Evolutionary conservation across 2,329 filamentous ascomycete genomes (phyloP).

Genomic region (Colletotrichum sp.): DNA sequence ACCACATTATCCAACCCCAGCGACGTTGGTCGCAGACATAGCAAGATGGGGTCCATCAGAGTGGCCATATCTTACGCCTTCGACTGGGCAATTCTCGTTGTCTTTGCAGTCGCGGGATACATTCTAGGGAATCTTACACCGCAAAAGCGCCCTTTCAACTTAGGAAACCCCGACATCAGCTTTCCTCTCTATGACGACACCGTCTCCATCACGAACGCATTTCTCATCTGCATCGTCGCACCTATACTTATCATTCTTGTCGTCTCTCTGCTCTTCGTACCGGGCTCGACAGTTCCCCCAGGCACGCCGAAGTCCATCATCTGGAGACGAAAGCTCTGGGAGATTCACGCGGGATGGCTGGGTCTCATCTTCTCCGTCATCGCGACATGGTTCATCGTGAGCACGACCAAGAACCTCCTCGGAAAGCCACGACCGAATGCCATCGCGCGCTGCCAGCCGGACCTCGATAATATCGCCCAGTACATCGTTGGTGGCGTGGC

Average conservation of each 20-base stretch:
- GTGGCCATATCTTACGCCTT: constrained; percentile 63
- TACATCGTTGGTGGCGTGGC: constrained; percentile 63
- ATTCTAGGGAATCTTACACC: constrained; percentile 58
- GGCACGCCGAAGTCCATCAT: constrained; percentile 61
- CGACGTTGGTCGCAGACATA: background rate
- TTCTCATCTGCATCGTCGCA: constrained; percentile 40
- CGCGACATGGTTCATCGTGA: constrained; percentile 72
- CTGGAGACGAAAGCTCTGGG: constrained; percentile 79
- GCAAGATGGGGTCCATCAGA: background rate
- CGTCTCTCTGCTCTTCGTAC: constrained; percentile 66
- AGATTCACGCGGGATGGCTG: constrained; percentile 78
- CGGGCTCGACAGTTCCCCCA: constrained; percentile 62
- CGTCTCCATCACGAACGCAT: constrained; percentile 46
- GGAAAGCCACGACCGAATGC: constrained; percentile 73
- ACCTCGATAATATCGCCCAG: constrained; percentile 58
- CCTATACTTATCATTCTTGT: constrained; percentile 62
- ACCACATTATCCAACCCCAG: background rate
- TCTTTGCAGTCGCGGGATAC: constrained; percentile 53
- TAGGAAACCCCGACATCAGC: constrained; percentile 68
- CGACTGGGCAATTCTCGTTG: constrained; percentile 51
- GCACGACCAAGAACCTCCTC: constrained; percentile 73
- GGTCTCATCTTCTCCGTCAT: constrained; percentile 71
- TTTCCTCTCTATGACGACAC: constrained; percentile 72
- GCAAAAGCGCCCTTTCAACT: constrained; percentile 66
- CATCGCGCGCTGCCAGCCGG: constrained; percentile 72